Evolutionary conservation across 1,139 yeast species (phyloP).

Genomic region (Geotrichum aggregatum): DNA sequence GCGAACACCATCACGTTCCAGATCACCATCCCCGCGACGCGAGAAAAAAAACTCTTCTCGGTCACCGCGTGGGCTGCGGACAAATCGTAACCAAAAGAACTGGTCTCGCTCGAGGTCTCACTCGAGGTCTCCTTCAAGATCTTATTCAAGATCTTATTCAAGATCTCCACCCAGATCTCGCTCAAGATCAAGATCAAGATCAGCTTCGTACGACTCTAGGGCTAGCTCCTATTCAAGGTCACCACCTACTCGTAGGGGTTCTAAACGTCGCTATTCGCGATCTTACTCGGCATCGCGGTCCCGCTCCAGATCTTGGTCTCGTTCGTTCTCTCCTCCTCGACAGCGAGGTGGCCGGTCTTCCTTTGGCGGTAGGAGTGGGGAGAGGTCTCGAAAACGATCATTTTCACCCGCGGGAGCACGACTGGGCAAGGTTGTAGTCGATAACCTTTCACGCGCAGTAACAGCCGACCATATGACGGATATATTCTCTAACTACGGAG

Average conservation of each 20-base stretch:
- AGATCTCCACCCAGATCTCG: constrained; percentile 23
- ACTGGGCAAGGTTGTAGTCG: constrained; percentile 25
- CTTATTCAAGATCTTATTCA: constrained; percentile 11
- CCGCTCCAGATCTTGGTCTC: constrained; percentile 20
- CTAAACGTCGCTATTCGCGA: background rate
- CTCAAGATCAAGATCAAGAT: constrained; percentile 14
- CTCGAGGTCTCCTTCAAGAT: constrained; percentile 11
- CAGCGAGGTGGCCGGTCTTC: constrained; percentile 3
- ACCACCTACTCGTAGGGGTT: background rate
- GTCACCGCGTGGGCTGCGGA: constrained; percentile 9
- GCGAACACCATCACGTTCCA: constrained; percentile 4
- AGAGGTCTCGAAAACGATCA: constrained; percentile 2
- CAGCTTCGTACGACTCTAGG: constrained; percentile 2
- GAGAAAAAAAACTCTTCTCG: background rate
- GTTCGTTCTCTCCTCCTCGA: constrained; percentile 15
- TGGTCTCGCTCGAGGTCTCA: constrained; percentile 22
- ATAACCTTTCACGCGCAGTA: constrained; percentile 26
- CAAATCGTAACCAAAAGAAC: too few species aligned
- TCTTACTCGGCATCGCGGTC: constrained; percentile 20
- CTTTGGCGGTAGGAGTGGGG: background rate
- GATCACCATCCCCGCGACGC: constrained; percentile 19
- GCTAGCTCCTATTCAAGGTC: constrained; percentile 9
- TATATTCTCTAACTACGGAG: constrained; percentile 31
- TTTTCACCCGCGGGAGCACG: constrained; percentile 9
- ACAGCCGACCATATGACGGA: constrained; percentile 28